phyloP scores from a whole-genome alignment of 768 basidiomycete species.

The Goffeauzyma gilvescens region DNA sequence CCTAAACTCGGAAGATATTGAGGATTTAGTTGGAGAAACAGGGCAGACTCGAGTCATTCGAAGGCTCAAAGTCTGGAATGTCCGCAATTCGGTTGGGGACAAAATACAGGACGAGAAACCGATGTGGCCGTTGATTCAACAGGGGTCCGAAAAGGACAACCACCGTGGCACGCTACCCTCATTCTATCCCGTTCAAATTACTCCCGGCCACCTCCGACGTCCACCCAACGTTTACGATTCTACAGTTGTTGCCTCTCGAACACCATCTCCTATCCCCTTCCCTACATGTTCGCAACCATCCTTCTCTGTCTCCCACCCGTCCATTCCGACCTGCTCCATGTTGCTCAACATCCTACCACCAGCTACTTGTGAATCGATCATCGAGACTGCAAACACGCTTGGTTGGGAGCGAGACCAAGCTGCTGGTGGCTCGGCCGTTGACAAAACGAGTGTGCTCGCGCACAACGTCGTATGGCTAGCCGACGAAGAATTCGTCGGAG shows the following conservation, averaged over 20 bases:
- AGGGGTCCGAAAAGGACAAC: slow-evolving; percentile 7
- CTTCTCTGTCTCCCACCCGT: slow-evolving; percentile 25
- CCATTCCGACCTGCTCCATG: slow-evolving; percentile 35
- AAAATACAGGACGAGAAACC: slow-evolving; percentile 17
- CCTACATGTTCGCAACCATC: slow-evolving; percentile 21
- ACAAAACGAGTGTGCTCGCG: slow-evolving; percentile 37
- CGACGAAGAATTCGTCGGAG: slow-evolving; percentile 35
- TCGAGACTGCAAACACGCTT: slow-evolving; percentile 37
- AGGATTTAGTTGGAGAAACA: slow-evolving; percentile 6
- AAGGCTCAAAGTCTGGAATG: slow-evolving; percentile 19
- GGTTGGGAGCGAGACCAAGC: slow-evolving; percentile 42
- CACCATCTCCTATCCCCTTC: slow-evolving; percentile 27
- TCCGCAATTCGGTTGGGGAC: slow-evolving; percentile 12
- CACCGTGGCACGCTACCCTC: slow-evolving; percentile 1
- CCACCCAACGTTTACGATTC: slow-evolving; percentile 42
- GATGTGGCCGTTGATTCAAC: slow-evolving; percentile 23
- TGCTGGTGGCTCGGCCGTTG: slow-evolving; percentile 36
- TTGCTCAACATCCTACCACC: slow-evolving; percentile 38
- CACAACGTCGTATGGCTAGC: slow-evolving; percentile 43
- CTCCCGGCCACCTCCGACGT: slow-evolving; percentile 38
- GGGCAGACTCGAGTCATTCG: slow-evolving; percentile 13
- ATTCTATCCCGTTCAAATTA: slow-evolving; percentile 29
- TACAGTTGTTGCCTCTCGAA: slow-evolving; percentile 37
- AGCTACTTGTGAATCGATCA: slow-evolving; percentile 37
- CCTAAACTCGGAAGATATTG: not conserved